A percentile compares a stretch with the other conserved stretches of the same genome.
Evolutionary conservation across 371 early-diverging fungal species (phyloP).

Genomic region (Mortierella sp.): DNA sequence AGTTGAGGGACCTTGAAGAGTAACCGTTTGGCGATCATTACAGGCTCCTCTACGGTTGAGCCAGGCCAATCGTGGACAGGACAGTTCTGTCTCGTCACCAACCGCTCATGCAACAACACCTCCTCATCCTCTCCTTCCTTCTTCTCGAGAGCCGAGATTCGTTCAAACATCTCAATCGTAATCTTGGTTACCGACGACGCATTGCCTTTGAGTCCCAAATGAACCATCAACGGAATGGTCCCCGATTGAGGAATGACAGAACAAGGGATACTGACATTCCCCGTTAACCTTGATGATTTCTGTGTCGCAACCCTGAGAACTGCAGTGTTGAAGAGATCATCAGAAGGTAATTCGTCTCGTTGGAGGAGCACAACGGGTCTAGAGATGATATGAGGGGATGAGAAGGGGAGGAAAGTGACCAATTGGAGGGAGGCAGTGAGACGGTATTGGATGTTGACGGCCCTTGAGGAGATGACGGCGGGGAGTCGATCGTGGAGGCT

Average conservation of each 20-base stretch:
- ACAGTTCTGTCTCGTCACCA: constrained; percentile 51
- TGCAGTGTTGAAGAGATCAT: constrained; percentile 32
- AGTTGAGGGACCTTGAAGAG: constrained; percentile 48
- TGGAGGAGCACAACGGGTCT: constrained; percentile 42
- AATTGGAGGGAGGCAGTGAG: constrained; percentile 36
- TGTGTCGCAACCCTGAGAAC: constrained; percentile 18
- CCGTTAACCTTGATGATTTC: constrained; percentile 22
- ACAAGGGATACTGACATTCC: constrained; percentile 40
- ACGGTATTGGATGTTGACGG: constrained; percentile 40
- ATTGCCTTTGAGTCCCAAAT: constrained; percentile 35
- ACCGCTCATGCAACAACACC: constrained; percentile 31
- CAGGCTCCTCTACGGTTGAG: constrained; percentile 34
- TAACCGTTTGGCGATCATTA: constrained; percentile 35
- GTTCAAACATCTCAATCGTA: constrained; percentile 40
- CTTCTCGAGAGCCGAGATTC: constrained; percentile 6
- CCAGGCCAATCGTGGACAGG: constrained; percentile 34
- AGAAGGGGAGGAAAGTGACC: constrained; percentile 35
- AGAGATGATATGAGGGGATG: constrained; percentile 11
- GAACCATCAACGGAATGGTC: constrained; percentile 33
- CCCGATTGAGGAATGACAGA: constrained; percentile 40
- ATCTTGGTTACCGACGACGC: constrained; percentile 36
- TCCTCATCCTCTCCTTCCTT: neutral
- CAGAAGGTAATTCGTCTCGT: constrained; percentile 34
- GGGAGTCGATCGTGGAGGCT: constrained; percentile 24
- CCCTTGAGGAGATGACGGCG: constrained; percentile 29